A percentile compares a stretch with the other conserved stretches of the same genome.
These are phyloP conservation scores for Dioszegia hungarica DNA, from an alignment of 768 basidiomycete genomes.

Conservation along the genomic window DNA sequence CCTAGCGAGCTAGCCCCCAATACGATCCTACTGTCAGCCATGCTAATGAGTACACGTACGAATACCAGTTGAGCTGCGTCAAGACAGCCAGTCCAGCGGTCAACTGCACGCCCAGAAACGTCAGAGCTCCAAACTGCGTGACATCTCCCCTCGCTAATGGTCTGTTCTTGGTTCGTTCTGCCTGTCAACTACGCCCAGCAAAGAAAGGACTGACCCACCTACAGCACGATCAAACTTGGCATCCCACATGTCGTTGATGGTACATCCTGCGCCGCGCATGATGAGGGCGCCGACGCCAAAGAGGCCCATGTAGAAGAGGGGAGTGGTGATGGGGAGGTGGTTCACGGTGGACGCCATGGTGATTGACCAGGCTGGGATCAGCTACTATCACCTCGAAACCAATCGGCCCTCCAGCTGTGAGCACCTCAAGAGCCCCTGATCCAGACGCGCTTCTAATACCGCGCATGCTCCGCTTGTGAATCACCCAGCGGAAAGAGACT, in stretches of 20 bases:
- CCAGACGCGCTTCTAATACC: no score
- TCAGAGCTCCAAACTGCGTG: slow-evolving; percentile 65
- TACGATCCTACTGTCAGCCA: slow-evolving; percentile 59
- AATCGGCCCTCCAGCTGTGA: no score
- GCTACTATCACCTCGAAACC: neutral
- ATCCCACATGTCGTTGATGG: slow-evolving; percentile 99
- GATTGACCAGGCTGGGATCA: slow-evolving; percentile 85
- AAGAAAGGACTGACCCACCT: slow-evolving; percentile 59
- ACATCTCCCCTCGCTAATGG: slow-evolving; percentile 84
- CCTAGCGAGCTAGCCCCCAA: slow-evolving; percentile 87
- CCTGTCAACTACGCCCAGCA: neutral
- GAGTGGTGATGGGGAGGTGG: slow-evolving; percentile 61
- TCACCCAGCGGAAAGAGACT: no score
- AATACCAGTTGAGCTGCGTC: slow-evolving; percentile 90
- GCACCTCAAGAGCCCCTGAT: no score
- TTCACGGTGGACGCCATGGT: slow-evolving; percentile 88
- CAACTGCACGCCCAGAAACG: slow-evolving; percentile 77
- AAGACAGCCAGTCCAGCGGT: slow-evolving; percentile 76
- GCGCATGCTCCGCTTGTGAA: no score
- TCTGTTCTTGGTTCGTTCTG: slow-evolving; percentile 79
- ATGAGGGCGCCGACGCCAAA: slow-evolving; percentile 87
- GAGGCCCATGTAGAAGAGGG: slow-evolving; percentile 69
- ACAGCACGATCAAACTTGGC: slow-evolving; percentile 83
- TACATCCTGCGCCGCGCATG: slow-evolving; percentile 98
- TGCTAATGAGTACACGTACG: slow-evolving; percentile 54